Evolutionary conservation across 495 filamentous ascomycete genomes (phyloP).

Genomic region (Tuber melanosporum): DNA sequence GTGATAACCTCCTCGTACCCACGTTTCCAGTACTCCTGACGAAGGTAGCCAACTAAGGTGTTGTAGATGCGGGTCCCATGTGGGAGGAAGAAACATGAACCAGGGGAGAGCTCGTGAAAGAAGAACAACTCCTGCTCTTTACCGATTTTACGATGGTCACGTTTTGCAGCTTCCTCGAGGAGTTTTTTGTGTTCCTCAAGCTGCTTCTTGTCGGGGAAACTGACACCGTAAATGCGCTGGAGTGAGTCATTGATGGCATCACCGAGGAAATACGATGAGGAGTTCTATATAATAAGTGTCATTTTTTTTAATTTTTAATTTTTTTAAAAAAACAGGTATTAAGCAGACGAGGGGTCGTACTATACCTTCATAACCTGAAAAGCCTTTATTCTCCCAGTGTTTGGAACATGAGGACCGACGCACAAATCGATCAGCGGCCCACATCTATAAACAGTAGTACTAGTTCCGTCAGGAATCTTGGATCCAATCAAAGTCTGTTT

Average conservation of each 20-base stretch:
- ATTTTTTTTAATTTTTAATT: background rate
- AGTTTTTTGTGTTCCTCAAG: slow-evolving; percentile 87
- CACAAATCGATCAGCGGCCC: slow-evolving; percentile 76
- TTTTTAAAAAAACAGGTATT: background rate
- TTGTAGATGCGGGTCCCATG: slow-evolving; percentile 91
- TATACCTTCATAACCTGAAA: slow-evolving; percentile 80
- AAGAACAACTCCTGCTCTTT: slow-evolving; percentile 95
- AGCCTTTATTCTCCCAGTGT: slow-evolving; percentile 84
- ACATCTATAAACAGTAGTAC: slow-evolving; percentile 87
- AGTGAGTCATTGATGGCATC: slow-evolving; percentile 87
- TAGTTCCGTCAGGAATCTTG: slow-evolving; percentile 79
- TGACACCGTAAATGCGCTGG: slow-evolving; percentile 92
- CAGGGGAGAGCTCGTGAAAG: slow-evolving; percentile 85
- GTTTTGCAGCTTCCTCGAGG: slow-evolving; percentile 90
- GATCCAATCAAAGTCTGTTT: slow-evolving; percentile 94
- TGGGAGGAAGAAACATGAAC: slow-evolving; percentile 89
- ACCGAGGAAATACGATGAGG: slow-evolving; percentile 92
- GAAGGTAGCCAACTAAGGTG: slow-evolving; percentile 68
- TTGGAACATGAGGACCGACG: slow-evolving; percentile 76
- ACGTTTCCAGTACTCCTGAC: slow-evolving; percentile 83
- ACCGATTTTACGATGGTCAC: slow-evolving; percentile 85
- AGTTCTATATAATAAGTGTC: slow-evolving; percentile 58
- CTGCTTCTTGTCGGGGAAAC: slow-evolving; percentile 92
- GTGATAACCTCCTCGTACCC: slow-evolving; percentile 92
- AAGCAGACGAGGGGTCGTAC: slow-evolving; percentile 9